Evolutionary conservation across 768 basidiomycete species (phyloP).

Genomic region (Sporobolomyces phaffii): DNA sequence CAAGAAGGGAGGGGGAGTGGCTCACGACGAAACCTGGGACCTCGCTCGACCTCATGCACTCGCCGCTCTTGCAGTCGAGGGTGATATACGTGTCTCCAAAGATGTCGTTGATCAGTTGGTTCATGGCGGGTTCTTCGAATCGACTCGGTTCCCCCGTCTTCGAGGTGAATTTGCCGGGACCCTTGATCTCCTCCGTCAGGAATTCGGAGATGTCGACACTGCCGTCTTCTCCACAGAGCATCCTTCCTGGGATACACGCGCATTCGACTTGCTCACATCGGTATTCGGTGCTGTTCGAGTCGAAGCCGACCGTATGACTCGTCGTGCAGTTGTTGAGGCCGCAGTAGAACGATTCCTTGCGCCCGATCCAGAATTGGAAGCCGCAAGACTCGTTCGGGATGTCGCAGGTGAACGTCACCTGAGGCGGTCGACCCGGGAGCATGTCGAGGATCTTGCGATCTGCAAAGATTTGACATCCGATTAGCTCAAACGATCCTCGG

Average conservation of each 20-base stretch:
- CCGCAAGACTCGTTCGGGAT: constrained; percentile 60
- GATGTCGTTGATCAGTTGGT: constrained; percentile 81
- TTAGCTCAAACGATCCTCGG: too few relatives aligned
- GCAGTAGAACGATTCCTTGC: constrained; percentile 94
- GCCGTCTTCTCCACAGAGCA: constrained; percentile 92
- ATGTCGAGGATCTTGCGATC: constrained; percentile 91
- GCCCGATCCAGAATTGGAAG: constrained; percentile 97
- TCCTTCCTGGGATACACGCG: constrained; percentile 83
- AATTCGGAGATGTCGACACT: constrained; percentile 84
- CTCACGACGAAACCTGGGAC: constrained; percentile 84
- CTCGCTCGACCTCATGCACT: constrained; percentile 86
- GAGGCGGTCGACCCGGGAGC: constrained; percentile 84
- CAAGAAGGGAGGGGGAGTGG: not conserved
- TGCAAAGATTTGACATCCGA: constrained; percentile 44
- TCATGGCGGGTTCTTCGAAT: constrained; percentile 97
- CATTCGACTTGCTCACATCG: constrained; percentile 78
- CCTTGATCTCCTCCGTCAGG: constrained; percentile 77
- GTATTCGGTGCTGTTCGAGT: constrained; percentile 68
- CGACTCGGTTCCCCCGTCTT: constrained; percentile 64
- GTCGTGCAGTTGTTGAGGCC: constrained; percentile 66
- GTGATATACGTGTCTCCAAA: constrained; percentile 90
- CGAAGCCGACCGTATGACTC: constrained; percentile 53
- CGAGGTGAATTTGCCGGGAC: constrained; percentile 83
- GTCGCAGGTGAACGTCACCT: constrained; percentile 93
- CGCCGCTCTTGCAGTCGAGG: constrained; percentile 76